These are phyloP conservation scores for Moelleriella libera DNA, from an alignment of 2,329 filamentous ascomycete genomes.

Conservation along the genomic window DNA sequence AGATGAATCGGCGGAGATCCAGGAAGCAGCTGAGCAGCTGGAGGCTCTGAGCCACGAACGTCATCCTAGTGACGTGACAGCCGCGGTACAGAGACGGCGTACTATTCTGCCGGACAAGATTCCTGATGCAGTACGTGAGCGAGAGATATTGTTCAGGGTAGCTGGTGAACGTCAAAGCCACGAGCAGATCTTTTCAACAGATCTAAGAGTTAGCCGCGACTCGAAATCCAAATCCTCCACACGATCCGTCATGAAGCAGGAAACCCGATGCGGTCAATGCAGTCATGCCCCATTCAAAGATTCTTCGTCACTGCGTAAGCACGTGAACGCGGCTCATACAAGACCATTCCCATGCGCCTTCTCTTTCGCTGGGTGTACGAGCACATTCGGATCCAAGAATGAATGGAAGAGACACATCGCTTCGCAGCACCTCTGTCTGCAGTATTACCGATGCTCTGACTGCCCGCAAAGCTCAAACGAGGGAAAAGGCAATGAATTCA, in stretches of 20 bases:
- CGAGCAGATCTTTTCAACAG: slow-evolving; percentile 9
- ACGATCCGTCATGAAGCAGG: slow-evolving; percentile 40
- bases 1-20: slow-evolving; percentile 55
- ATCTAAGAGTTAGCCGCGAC: slow-evolving; percentile 11
- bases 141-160: slow-evolving; percentile 6
- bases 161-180: not conserved
- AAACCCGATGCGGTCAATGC: slow-evolving; percentile 46
- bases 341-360: slow-evolving; percentile 77
- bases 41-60: slow-evolving; percentile 52
- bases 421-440: slow-evolving; percentile 70
- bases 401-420: slow-evolving; percentile 95
- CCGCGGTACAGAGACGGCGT: slow-evolving; percentile 15
- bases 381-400: slow-evolving; percentile 84
- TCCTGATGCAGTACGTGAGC: slow-evolving; percentile 15
- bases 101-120: slow-evolving; percentile 24
- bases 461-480: slow-evolving; percentile 40
- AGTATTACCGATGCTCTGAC: slow-evolving; percentile 49
- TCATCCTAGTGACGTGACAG: slow-evolving; percentile 33
- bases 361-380: slow-evolving; percentile 66
- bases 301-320: slow-evolving; percentile 50
- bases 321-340: slow-evolving; percentile 54
- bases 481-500: slow-evolving; percentile 59
- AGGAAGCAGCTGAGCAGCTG: slow-evolving; percentile 52
- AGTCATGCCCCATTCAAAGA: slow-evolving; percentile 54
- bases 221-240: slow-evolving; percentile 26